Percentiles rank a stretch among this genome's conserved stretches.
Evolutionary conservation across 2,329 filamentous ascomycete species (phyloP).

Genomic region (Sordariomycetes sp.): DNA sequence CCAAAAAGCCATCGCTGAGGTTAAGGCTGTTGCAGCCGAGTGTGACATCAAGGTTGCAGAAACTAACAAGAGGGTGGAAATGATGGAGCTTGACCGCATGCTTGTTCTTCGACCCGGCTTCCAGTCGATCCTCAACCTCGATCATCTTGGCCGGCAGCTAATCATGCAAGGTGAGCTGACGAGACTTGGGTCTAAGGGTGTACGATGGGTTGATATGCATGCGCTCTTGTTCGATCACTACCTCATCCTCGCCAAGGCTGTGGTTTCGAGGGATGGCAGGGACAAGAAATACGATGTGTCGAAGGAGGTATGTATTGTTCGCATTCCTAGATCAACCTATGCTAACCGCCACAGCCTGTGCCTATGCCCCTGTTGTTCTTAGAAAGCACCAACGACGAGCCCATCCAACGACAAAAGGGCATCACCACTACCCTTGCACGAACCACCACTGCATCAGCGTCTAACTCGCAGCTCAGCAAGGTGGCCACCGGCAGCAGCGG

Average conservation of each 20-base stretch:
- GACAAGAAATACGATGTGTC: conserved; percentile 90
- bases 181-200: conserved; percentile 77
- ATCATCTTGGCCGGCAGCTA: conserved; percentile 86
- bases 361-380: conserved; percentile 93
- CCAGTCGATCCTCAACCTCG: conserved; percentile 81
- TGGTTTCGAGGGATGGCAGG: conserved; percentile 58
- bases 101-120: conserved; percentile 81
- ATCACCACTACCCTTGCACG: conserved; percentile 53
- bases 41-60: conserved; percentile 90
- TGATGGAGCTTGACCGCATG: conserved; percentile 76
- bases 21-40: conserved; percentile 79
- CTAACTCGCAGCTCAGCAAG: conserved; percentile 49
- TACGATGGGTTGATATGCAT: conserved; percentile 90
- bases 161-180: conserved; percentile 85
- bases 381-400: conserved; percentile 86
- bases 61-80: conserved; percentile 80
- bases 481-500: conserved; percentile 39
- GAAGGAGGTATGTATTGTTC: conserved; percentile 53
- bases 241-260: conserved; percentile 80
- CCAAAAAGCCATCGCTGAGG: conserved; percentile 77
- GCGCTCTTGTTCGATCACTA: conserved; percentile 95
- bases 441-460: conserved; percentile 51
- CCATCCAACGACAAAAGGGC: conserved; percentile 75
- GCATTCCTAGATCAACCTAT: conserved; percentile 2
- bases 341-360: conserved; percentile 53